These are phyloP conservation scores for Verticillium tricorpus DNA, from an alignment of 2,329 filamentous ascomycete species.

Conservation along the genomic window DNA sequence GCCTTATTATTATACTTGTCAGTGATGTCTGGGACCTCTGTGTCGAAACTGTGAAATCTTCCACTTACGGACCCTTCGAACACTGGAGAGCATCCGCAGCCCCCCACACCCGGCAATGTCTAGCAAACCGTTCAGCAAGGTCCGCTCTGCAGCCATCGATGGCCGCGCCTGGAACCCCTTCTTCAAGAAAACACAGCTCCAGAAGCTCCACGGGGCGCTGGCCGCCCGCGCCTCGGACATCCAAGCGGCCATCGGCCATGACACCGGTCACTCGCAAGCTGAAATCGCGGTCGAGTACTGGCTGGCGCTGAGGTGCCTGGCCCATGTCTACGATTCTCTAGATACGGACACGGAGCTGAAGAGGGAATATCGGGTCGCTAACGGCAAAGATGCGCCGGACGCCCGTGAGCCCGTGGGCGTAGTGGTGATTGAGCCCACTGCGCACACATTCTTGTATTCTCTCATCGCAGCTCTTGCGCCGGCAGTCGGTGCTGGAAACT, in stretches of 20 bases:
- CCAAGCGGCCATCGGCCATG: conserved; percentile 32
- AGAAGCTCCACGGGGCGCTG: conserved; percentile 33
- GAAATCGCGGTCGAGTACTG: conserved; percentile 33
- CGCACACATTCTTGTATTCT: conserved; percentile 19
- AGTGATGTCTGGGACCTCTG: no score
- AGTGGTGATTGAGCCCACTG: conserved; percentile 20
- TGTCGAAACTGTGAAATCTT: no score
- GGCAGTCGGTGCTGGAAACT: conserved; percentile 22
- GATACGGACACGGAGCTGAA: conserved; percentile 20
- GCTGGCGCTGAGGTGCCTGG: conserved; percentile 31
- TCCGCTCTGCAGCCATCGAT: conserved; percentile 37
- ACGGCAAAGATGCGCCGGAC: conserved; percentile 6
- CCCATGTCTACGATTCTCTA: conserved; percentile 32
- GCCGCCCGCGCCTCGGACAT: conserved; percentile 27
- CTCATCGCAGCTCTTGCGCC: conserved; percentile 18
- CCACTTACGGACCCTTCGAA: background rate
- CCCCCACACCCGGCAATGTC: conserved; percentile 12
- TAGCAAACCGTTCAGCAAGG: conserved; percentile 18
- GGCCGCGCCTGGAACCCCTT: conserved; percentile 38
- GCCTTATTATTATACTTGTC: no score
- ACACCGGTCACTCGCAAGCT: conserved; percentile 19
- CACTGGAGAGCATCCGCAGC: no score
- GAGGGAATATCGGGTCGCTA: conserved; percentile 16
- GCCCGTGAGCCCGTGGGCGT: conserved; percentile 11
- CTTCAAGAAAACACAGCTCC: conserved; percentile 40